These are phyloP conservation scores for Mucor indicus DNA, from an alignment of 371 early-diverging fungal genomes.

Conservation along the genomic window DNA sequence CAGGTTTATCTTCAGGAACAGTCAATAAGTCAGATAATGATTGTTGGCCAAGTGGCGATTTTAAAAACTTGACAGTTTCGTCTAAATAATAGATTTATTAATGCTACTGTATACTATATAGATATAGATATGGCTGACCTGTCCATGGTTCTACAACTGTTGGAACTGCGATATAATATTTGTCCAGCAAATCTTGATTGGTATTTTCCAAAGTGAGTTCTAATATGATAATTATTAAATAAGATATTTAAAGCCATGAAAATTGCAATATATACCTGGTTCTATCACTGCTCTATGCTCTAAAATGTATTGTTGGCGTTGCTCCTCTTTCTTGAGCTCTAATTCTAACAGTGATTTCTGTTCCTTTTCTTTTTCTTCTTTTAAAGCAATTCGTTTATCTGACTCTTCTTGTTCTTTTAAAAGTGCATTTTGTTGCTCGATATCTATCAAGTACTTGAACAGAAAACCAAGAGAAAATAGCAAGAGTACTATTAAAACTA, in stretches of 20 bases:
- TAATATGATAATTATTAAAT: not conserved
- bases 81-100: not conserved
- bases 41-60: conserved; percentile 23
- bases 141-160: conserved; percentile 19
- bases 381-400: not conserved
- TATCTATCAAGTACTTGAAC: conserved; percentile 11
- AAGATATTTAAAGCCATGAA: not conserved
- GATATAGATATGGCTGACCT: conserved; percentile 8
- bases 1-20: conserved; percentile 18
- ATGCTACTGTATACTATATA: not conserved
- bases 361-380: conserved; percentile 11
- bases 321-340: conserved; percentile 7
- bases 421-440: conserved; percentile 14
- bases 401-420: conserved; percentile 19
- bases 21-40: conserved; percentile 19
- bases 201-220: conserved; percentile 16
- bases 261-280: conserved; percentile 9
- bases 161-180: conserved; percentile 22
- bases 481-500: conserved; percentile 12
- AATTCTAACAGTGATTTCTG: conserved; percentile 1
- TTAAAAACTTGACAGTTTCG: conserved; percentile 11
- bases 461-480: conserved; percentile 11
- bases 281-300: conserved; percentile 19
- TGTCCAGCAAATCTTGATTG: conserved; percentile 6
- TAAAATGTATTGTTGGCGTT: conserved; percentile 6